Base-by-base conservation (phyloP, 192 early-diverging fungal species). In the Glomus cerebriforme region DNA sequence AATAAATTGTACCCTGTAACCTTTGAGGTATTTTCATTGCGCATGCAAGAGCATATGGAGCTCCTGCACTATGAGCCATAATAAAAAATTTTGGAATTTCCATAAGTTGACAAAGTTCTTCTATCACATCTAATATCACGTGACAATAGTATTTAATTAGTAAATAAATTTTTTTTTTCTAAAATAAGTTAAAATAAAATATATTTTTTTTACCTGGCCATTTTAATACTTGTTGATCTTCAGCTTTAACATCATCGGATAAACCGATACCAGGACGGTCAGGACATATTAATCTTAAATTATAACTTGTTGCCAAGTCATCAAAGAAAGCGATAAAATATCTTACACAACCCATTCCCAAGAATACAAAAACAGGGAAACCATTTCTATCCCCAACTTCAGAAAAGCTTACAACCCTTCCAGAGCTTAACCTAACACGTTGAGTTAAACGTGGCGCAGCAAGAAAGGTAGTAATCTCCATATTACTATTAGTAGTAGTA, bases 271-370 rank as follows among this genome's bases (percentile, higher is more conserved):
- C 84, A 29, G 84, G 84, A 58, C 84, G 81, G 64, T 85, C 84
- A 32, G 82, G 82, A 66, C 84, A 85, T 64, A 82, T 82, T 26
- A 85, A 82, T 73, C 84, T 75, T 17, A 85, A 79, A 29, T 79
- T 80, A 59, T 85, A 82, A 54, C 81, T 85, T 71, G 77, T 82
- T 2, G 84, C 84, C 62, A 85, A 75, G 27, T 85, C 84, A 47
- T 85, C 84, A 43, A 85, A 80, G 62, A 85, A 82, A 71, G 82
- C 82, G 27, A 82, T 82, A 64, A 82, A 85, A 72, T 85, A 85
- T 0, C 84, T 73, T 75, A 85, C 82, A 72, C 84, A 85, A 59
- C 84, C 84, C 79, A 85, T 74, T 39, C 84, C 84, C 22, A 85
- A 77, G 7, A 73, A 73, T 47, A 73, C 47, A 5, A 85, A 85